A percentile compares a stretch with the other conserved stretches of the same genome.
These are phyloP conservation scores for Biscogniauxia mediterranea DNA, from an alignment of 2,329 filamentous ascomycete species.

Conservation along the genomic window DNA sequence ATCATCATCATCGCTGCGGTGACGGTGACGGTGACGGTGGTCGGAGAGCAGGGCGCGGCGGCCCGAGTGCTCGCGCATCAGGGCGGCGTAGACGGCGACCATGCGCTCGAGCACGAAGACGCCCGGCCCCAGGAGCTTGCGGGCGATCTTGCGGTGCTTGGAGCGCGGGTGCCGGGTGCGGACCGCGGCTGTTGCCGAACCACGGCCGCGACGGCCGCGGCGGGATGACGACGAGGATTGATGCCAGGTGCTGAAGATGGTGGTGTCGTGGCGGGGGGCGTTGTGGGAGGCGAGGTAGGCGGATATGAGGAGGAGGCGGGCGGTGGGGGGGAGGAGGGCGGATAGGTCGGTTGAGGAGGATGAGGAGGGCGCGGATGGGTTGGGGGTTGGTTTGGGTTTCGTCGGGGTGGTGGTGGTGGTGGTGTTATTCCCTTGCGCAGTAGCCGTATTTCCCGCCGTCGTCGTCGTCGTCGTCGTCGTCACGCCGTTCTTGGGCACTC, in stretches of 20 bases:
- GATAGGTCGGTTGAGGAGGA: conserved; percentile 46
- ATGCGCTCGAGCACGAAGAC: conserved; percentile 76
- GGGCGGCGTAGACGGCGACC: conserved; percentile 72
- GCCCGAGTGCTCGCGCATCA: conserved; percentile 49
- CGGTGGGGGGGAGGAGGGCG: conserved; percentile 65
- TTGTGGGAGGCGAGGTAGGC: conserved; percentile 84
- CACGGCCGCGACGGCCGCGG: conserved; percentile 47
- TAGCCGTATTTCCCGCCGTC: too few relatives aligned
- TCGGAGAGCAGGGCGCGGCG: too few relatives aligned
- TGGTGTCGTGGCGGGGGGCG: conserved; percentile 67
- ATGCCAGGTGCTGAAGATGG: conserved; percentile 73
- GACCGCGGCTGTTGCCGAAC: conserved; percentile 39
- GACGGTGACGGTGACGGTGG: conserved; percentile 35
- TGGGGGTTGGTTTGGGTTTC: conserved; percentile 6
- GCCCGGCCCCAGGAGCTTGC: conserved; percentile 73
- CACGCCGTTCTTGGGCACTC: too few relatives aligned
- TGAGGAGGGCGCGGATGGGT: neutral
- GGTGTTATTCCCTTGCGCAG: neutral
- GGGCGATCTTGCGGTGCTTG: conserved; percentile 70
- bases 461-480: too few relatives aligned
- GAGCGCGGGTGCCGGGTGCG: conserved; percentile 20
- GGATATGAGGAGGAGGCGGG: conserved; percentile 70
- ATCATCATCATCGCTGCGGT: conserved; percentile 39
- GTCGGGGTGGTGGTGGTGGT: conserved; percentile 13
- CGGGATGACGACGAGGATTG: too few relatives aligned